Evolutionary conservation across 176 grass and related monocot species (phyloP).

Genomic region (Pontederia crassipes): DNA sequence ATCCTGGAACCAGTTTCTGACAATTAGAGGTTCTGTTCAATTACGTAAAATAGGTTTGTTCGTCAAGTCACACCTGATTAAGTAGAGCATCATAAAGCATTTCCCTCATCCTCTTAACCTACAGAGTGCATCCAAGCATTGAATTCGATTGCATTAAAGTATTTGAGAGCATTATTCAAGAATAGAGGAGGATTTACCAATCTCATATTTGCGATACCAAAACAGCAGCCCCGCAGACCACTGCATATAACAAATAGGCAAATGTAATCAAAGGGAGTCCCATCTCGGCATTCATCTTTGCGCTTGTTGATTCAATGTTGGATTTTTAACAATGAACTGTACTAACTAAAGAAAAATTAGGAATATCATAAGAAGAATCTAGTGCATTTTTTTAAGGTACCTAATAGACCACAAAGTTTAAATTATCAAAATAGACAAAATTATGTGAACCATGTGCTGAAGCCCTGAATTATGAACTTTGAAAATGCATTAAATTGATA

Average conservation of each 20-base stretch:
- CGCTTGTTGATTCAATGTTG: too few species aligned
- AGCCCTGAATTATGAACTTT: too few species aligned
- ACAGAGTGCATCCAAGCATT: slow-evolving; percentile 10
- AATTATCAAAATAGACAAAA: too few species aligned
- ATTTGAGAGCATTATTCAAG: background rate
- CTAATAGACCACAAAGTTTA: too few species aligned
- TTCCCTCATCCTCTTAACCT: slow-evolving; percentile 96
- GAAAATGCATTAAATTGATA: too few species aligned
- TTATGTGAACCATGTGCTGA: too few species aligned
- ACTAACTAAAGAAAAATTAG: too few species aligned
- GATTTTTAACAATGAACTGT: too few species aligned
- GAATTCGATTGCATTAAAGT: too few species aligned
- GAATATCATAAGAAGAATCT: too few species aligned
- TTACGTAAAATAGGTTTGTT: slow-evolving; percentile 11
- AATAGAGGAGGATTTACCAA: slow-evolving; percentile 75
- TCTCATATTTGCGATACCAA: slow-evolving; percentile 96
- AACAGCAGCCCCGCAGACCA: slow-evolving; percentile 90
- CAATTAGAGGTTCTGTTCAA: background rate
- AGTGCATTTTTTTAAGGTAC: too few species aligned
- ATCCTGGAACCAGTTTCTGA: slow-evolving; percentile 31
- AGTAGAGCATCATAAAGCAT: slow-evolving; percentile 82
- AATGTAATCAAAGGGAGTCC: background rate
- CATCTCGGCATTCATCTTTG: too few species aligned
- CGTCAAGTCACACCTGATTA: slow-evolving; percentile 58
- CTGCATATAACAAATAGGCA: slow-evolving; percentile 41